phyloP scores from a whole-genome alignment of 2,329 filamentous ascomycete species.

The Xylaria sp. region DNA sequence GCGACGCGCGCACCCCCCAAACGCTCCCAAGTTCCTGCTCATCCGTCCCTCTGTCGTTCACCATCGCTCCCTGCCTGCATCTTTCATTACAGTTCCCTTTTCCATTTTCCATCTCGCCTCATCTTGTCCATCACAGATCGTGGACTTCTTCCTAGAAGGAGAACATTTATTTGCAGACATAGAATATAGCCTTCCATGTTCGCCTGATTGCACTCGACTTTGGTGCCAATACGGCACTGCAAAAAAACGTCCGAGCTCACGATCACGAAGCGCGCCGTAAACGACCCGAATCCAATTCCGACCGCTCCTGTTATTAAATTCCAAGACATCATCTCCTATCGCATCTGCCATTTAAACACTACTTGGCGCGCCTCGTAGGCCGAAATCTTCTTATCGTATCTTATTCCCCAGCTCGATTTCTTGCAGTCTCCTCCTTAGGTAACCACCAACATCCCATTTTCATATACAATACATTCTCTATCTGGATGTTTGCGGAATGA shows the following conservation, averaged over 20 bases:
- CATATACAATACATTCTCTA: constrained; percentile 27
- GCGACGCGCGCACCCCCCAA: constrained; percentile 38
- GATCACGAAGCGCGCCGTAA: constrained; percentile 24
- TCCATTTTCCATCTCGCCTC: constrained; percentile 21
- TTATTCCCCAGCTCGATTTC: neutral
- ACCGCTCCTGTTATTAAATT: constrained; percentile 11
- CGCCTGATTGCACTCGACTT: constrained; percentile 19
- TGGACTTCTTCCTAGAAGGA: neutral
- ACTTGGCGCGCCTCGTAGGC: constrained; percentile 9
- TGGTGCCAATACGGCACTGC: constrained; percentile 6
- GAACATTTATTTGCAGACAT: constrained; percentile 13
- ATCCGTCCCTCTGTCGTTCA: constrained; percentile 28
- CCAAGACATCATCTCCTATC: constrained; percentile 4
- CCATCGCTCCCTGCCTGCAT: constrained; percentile 29
- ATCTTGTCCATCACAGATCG: constrained; percentile 3
- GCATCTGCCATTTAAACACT: neutral
- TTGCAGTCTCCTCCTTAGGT: neutral
- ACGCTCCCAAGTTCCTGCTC: constrained; percentile 31
- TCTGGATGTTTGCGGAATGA: constrained; percentile 11
- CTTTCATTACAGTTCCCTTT: constrained; percentile 17
- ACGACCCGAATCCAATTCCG: constrained; percentile 4
- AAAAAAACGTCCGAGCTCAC: neutral
- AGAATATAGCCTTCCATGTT: constrained; percentile 22
- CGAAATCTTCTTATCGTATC: neutral
- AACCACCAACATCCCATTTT: neutral